Base-by-base conservation (phyloP, 2,329 filamentous ascomycete genomes). In the Neofusicoccum ribis region DNA sequence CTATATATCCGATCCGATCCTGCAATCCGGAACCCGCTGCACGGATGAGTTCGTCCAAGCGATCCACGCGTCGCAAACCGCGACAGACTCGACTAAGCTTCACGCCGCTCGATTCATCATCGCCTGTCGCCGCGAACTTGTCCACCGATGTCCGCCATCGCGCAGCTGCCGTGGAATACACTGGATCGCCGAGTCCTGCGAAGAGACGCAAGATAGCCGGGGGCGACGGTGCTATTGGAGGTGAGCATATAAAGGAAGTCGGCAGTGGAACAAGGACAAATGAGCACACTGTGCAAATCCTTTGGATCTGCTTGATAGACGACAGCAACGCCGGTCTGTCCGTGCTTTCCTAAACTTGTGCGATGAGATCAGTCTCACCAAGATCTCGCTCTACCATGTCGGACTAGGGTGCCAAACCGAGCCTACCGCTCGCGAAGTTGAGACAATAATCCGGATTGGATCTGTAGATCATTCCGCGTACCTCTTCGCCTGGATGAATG, bases 41-140 rank as follows among this genome's bases (percentile, higher is more conserved):
- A 17, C 12, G 36, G 9, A 59, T 62, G 59, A 58, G 17, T 41
- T 36, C 50, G 14, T 27, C 61, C 8, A 59, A 27, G 12, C 43
- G 52, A 27, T 34, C 51, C 11, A 23, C 43, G 34, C 63, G 44
- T 41, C 62, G 43, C 23, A 11, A n/a, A 23, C 39, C 61, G 67
- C 75, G 76, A 44, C 81, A 83, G 67, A 76, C 76, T 7, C 78
- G 78, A 31, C 71, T 83, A 20, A 74, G 72, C 56, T 83, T 83
- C 71, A 80, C 78, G 0, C 77, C 79, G 4, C 66, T 80, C 4
- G 72, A 78, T 7, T 77, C 79, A 12, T 77, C 78, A 0, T 79
- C 79, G 5, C 76, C 78, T 15, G 74, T 73, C 17, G 70, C 74
- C 5, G 66, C 76, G 31, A 64, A 69, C 20, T 74, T 76, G 34